phyloP scores from a whole-genome alignment of 2,329 filamentous ascomycete species.

The Aspergillus uvarum region DNA sequence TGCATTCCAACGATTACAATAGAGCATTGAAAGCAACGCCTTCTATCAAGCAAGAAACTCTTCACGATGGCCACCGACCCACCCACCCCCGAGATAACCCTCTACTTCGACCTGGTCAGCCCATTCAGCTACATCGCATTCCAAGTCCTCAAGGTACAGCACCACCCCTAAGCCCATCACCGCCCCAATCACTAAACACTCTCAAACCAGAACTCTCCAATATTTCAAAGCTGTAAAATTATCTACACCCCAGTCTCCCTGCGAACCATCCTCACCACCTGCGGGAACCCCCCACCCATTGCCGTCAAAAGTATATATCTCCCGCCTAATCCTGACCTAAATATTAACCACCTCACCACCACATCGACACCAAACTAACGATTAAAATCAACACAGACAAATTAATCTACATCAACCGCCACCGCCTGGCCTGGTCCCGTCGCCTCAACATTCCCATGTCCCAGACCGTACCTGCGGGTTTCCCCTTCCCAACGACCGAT shows the following conservation, averaged over 20 bases:
- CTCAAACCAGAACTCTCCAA: neutral
- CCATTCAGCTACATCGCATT: constrained; percentile 6
- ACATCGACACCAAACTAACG: neutral
- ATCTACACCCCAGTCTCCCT: neutral
- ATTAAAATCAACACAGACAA: neutral
- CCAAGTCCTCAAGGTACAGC: neutral
- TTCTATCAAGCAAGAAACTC: too few relatives aligned
- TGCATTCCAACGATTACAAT: too few relatives aligned
- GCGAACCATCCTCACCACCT: neutral
- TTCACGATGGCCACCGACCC: neutral
- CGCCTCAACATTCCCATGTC: neutral
- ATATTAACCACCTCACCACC: neutral
- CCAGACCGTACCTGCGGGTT: neutral
- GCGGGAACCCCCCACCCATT: neutral
- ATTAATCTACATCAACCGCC: neutral
- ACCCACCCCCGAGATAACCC: neutral
- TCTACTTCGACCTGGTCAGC: constrained; percentile 3
- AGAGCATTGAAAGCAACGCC: too few relatives aligned
- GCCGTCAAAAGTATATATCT: neutral
- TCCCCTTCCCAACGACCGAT: neutral
- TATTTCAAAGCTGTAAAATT: neutral
- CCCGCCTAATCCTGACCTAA: too few relatives aligned
- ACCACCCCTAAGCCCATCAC: too few relatives aligned
- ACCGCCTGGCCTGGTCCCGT: neutral
- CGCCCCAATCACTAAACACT: neutral